Evolutionary conservation across 768 basidiomycete species (phyloP), one percentile per base, ranked within the genome.

Genomic region (Rhodosporidiobolus odoratus): DNA sequence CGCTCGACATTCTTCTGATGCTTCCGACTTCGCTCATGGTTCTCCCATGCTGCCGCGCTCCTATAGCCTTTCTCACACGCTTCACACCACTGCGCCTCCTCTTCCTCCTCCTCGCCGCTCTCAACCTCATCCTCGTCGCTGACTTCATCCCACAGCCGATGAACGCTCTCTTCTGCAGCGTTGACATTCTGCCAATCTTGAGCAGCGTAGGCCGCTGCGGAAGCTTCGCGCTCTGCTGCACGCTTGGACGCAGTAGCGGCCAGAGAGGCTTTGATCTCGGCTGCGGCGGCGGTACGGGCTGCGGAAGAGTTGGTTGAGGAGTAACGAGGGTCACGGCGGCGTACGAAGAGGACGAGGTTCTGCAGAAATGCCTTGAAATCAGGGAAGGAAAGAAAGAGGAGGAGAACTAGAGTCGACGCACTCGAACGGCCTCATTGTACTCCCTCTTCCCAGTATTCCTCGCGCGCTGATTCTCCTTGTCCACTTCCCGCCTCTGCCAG

Each of bases 351-450:
- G 89, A 19, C 96, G 85, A 16, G 92, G 91, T 78, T 98, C 95
- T 62, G 92, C 87, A 0, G 21, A 23, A 34, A 35, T 15, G 23
- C n/a, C n/a, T n/a, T n/a, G n/a, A n/a, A n/a, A n/a, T n/a, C n/a
- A n/a, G 32, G 13, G 35, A 16, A 7, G 16, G n/a, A 27, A 37
- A 5, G 30, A 5, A 21, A 4, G 60, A 88, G 85, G 66, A 90
- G 79, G 78, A 90, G 91, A 78, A 84, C 85, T 6, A 86, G 86
- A 19, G 48, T 58, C 45, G 45, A 25, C 88, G 66, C 75, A 94
- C 94, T 77, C 89, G 83, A 37, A 99, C 84, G 8, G 88, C 88
- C 48, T 97, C 94, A 76, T 92, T 97, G 80, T 95, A 98, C 69
- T 98, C 94, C 77, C 86, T 85, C 47, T 50, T 50, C 48, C 48